phyloP scores from a whole-genome alignment of 2,329 filamentous ascomycete genomes.

The Emericellopsis atlantica region DNA sequence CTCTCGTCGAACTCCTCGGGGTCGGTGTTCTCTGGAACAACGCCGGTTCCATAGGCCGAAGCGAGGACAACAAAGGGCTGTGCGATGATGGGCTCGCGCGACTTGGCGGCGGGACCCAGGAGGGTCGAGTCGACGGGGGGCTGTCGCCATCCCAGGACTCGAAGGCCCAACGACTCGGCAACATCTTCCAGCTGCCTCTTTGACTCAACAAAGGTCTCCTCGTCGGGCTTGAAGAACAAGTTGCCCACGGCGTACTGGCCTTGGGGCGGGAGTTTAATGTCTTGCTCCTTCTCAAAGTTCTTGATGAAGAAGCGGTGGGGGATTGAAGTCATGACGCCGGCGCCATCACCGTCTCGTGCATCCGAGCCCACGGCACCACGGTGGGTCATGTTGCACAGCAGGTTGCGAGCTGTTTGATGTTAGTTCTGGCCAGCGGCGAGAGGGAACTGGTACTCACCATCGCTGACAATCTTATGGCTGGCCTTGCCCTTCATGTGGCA shows the following conservation, averaged over 20 bases:
- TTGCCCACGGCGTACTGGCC: conserved; percentile 97
- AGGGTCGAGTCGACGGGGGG: conserved; percentile 88
- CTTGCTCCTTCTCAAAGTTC: conserved; percentile 88
- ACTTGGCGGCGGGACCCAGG: conserved; percentile 83
- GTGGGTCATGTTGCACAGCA: conserved; percentile 99
- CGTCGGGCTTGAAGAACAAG: conserved; percentile 95
- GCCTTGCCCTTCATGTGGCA: conserved; percentile 96
- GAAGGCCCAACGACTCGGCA: conserved; percentile 74
- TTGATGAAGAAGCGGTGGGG: conserved; percentile 98
- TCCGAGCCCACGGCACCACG: conserved; percentile 96
- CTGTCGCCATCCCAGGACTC: conserved; percentile 91
- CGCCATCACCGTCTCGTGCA: conserved; percentile 93
- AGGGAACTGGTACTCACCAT: conserved; percentile 51
- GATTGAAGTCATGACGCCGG: conserved; percentile 98
- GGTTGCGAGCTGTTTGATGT: conserved; percentile 56
- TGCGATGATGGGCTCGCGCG: conserved; percentile 86
- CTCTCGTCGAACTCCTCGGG: conserved; percentile 70
- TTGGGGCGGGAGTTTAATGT: conserved; percentile 71
- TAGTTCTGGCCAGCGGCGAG: not conserved
- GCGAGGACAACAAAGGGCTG: conserved; percentile 90
- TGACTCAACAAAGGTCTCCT: conserved; percentile 79
- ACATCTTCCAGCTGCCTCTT: conserved; percentile 90
- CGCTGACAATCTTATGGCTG: conserved; percentile 97
- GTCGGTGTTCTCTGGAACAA: conserved; percentile 67
- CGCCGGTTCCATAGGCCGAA: conserved; percentile 72